Conservation (phyloP, 83 land plant species). For the Diphasiastrum complanatum region DNA sequence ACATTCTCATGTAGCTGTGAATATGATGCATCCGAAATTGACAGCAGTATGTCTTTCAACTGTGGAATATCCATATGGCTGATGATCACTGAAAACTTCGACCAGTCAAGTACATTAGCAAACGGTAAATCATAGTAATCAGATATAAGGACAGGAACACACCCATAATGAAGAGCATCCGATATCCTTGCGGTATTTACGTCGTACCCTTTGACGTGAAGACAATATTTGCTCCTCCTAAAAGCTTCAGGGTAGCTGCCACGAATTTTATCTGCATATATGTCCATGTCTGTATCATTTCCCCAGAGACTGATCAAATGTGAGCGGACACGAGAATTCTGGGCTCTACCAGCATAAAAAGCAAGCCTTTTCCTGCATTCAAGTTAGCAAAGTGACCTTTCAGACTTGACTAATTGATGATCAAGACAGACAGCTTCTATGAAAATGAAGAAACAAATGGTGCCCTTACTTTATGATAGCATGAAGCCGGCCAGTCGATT, state of each 20-base stretch:
- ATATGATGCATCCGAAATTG: too few relatives aligned
- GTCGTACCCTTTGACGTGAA: constrained; percentile 16
- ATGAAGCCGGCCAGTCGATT: too few relatives aligned
- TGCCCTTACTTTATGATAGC: too few relatives aligned
- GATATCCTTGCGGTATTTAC: constrained; percentile 24
- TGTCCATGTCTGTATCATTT: constrained; percentile 13
- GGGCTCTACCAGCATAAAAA: constrained; percentile 7
- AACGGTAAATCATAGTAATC: constrained; percentile 24
- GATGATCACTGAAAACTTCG: too few relatives aligned
- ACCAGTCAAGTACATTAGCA: constrained; percentile 23
- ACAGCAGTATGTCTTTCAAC: too few relatives aligned
- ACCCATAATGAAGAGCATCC: constrained; percentile 27
- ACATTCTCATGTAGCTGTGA: too few relatives aligned
- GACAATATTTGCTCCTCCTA: constrained; percentile 2
- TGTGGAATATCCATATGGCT: too few relatives aligned
- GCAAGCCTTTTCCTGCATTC: constrained; percentile 8
- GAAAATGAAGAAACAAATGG: too few relatives aligned
- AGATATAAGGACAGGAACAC: constrained; percentile 29
- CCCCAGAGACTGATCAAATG: neutral
- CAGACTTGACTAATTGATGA: too few relatives aligned
- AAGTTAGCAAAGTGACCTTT: neutral
- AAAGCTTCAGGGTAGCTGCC: constrained; percentile 3
- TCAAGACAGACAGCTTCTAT: too few relatives aligned
- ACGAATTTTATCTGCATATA: neutral
- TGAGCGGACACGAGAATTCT: neutral